These are phyloP conservation scores for Xylaria bambusicola DNA, from an alignment of 495 filamentous ascomycete species.

Conservation along the genomic window DNA sequence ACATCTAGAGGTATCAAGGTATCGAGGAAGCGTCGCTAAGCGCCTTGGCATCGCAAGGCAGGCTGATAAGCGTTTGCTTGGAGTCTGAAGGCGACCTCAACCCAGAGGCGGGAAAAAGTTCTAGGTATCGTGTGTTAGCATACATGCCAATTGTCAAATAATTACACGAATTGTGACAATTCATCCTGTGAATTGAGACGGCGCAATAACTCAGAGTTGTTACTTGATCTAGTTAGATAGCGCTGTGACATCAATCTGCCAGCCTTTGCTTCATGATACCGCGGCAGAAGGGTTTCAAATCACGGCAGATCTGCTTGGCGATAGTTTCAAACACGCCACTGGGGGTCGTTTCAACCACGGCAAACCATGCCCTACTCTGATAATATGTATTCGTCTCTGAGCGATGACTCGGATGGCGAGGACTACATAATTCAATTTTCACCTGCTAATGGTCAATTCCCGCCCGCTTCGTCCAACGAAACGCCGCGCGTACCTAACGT, in stretches of 20 bases:
- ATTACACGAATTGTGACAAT: neutral
- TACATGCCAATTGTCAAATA: neutral
- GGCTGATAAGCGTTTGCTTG: conserved; percentile 6
- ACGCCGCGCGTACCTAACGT: conserved; percentile 45
- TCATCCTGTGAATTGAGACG: neutral
- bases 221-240: neutral
- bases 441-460: conserved; percentile 48
- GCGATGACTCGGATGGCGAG: conserved; percentile 40
- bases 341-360: conserved; percentile 29
- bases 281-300: conserved; percentile 25
- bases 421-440: conserved; percentile 38
- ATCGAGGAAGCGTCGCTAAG: no score
- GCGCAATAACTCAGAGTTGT: neutral
- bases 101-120: neutral
- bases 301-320: conserved; percentile 25
- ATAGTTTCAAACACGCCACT: conserved; percentile 29
- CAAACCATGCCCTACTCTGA: conserved; percentile 45
- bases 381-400: conserved; percentile 41
- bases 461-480: conserved; percentile 33
- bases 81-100: neutral
- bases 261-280: conserved; percentile 16
- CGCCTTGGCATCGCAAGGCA: neutral
- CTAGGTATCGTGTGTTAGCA: neutral
- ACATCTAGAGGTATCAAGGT: no score
- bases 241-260: neutral